These are phyloP conservation scores for Vitis amurensis DNA, from an alignment of 164 flowering plant species.

Conservation along the genomic window DNA sequence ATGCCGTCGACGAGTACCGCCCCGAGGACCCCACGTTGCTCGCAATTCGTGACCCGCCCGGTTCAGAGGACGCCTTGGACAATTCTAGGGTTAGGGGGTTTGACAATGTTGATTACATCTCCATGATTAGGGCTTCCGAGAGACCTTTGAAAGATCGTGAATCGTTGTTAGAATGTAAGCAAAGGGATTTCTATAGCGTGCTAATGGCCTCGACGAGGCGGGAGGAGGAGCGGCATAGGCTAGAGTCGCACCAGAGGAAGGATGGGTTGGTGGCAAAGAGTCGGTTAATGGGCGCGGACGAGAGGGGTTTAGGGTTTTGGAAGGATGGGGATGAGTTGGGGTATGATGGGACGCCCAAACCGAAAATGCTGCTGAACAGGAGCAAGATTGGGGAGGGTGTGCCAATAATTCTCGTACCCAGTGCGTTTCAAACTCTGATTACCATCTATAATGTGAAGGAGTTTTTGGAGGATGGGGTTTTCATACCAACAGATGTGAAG, in stretches of 20 bases:
- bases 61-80: slow-evolving; percentile 8
- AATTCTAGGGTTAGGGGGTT: slow-evolving; percentile 11
- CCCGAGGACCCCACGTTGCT: slow-evolving; percentile 30
- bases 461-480: slow-evolving; percentile 97
- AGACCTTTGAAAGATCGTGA: slow-evolving; percentile 80
- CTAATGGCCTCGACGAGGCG: slow-evolving; percentile 55
- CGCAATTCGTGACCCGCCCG: slow-evolving; percentile 2
- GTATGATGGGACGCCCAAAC: slow-evolving; percentile 49
- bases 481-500: slow-evolving; percentile 85
- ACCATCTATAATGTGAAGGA: slow-evolving; percentile 98
- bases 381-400: slow-evolving; percentile 94
- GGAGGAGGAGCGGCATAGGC: slow-evolving; percentile 80
- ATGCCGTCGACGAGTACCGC: slow-evolving; percentile 29
- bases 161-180: slow-evolving; percentile 62
- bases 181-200: slow-evolving; percentile 70
- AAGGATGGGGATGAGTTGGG: slow-evolving; percentile 53
- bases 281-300: slow-evolving; percentile 64
- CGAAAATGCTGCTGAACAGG: slow-evolving; percentile 71
- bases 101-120: slow-evolving; percentile 28
- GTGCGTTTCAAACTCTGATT: slow-evolving; percentile 92
- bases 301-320: slow-evolving; percentile 46
- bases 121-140: slow-evolving; percentile 59
- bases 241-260: slow-evolving; percentile 85
- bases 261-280: slow-evolving; percentile 87
- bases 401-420: slow-evolving; percentile 94